A percentile compares a stretch with the other conserved stretches of the same genome.
These are phyloP conservation scores for Aspergillus ibericus DNA, from an alignment of 2,329 filamentous ascomycete species.

Conservation along the genomic window DNA sequence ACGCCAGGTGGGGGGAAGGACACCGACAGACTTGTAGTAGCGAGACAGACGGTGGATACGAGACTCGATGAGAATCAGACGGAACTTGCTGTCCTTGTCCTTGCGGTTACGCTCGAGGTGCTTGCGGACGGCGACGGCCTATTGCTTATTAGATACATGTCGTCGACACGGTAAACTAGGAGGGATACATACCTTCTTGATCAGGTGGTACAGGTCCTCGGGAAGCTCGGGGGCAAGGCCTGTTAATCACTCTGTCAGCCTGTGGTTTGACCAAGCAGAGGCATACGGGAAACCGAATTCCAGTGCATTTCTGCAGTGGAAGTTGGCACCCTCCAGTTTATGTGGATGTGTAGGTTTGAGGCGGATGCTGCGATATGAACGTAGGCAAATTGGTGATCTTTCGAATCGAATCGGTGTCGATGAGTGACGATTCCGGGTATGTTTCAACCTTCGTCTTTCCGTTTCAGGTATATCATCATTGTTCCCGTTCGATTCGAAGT, in stretches of 20 bases:
- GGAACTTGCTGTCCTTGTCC: conserved; percentile 99
- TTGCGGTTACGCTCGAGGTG: conserved; percentile 99
- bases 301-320: conserved; percentile 13
- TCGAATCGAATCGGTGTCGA: not conserved
- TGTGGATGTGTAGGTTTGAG: not conserved
- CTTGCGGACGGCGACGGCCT: conserved; percentile 99
- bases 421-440: not conserved
- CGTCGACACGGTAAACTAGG: no score
- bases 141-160: conserved; percentile 7
- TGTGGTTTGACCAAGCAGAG: conserved; percentile 76
- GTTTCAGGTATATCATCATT: not conserved
- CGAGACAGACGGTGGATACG: conserved; percentile 99
- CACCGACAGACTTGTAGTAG: conserved; percentile 97
- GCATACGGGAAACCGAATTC: conserved; percentile 51
- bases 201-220: conserved; percentile 99
- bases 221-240: conserved; percentile 98
- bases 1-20: conserved; percentile 89
- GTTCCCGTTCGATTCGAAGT: not conserved
- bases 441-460: not conserved
- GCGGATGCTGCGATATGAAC: not conserved
- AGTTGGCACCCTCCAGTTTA: not conserved
- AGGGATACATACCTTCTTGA: conserved; percentile 98
- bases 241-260: conserved; percentile 93
- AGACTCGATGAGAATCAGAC: conserved; percentile 99
- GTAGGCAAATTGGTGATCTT: not conserved